Conservation (phyloP, 73 alveolate genomes). For the Paramecium sonneborni region DNA sequence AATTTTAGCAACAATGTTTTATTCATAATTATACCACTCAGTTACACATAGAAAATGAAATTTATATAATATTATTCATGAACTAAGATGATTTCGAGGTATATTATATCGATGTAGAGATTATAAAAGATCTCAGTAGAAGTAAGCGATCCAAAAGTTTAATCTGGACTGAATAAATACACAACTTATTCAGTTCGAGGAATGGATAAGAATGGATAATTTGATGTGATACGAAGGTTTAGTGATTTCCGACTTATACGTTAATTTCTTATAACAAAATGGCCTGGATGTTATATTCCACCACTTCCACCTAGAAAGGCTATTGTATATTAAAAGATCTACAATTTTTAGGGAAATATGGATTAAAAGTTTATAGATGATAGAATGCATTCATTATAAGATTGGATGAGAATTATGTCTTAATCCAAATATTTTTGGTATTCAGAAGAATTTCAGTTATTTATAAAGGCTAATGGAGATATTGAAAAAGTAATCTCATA, state of each 20-base stretch:
- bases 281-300: slow-evolving; percentile 90
- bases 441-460: slow-evolving; percentile 60
- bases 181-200: slow-evolving; percentile 77
- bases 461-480: slow-evolving; percentile 36
- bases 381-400: slow-evolving; percentile 31
- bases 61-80: slow-evolving; percentile 6
- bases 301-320: slow-evolving; percentile 76
- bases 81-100: slow-evolving; percentile 48
- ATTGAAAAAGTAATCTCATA: neutral
- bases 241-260: slow-evolving; percentile 78
- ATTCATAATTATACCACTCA: slow-evolving; percentile 41
- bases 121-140: slow-evolving; percentile 21
- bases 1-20: slow-evolving; percentile 41
- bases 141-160: slow-evolving; percentile 44
- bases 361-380: slow-evolving; percentile 16
- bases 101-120: neutral
- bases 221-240: slow-evolving; percentile 81
- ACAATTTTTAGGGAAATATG: neutral
- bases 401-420: slow-evolving; percentile 5
- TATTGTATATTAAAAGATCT: neutral
- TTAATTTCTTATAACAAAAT: slow-evolving; percentile 66
- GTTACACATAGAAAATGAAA: slow-evolving; percentile 13
- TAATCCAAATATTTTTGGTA: slow-evolving; percentile 52
- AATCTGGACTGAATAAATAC: slow-evolving; percentile 58
- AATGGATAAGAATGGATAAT: slow-evolving; percentile 75